Evolutionary conservation across 1,284 basidiomycete genomes (phyloP).

Genomic region (Sanguinoderma infundibulare): DNA sequence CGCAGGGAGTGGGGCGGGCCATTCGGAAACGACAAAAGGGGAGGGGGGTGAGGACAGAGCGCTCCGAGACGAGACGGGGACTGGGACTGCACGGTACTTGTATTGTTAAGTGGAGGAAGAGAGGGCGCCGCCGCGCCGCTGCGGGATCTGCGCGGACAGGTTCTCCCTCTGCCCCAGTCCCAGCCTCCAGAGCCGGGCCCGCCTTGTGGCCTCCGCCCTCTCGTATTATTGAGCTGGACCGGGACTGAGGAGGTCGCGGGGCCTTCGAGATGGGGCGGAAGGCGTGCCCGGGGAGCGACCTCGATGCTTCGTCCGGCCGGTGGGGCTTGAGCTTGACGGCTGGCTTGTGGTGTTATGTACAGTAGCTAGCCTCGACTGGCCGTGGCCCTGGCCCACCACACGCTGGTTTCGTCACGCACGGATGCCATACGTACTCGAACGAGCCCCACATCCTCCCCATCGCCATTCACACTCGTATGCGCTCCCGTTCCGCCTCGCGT

Average conservation of each 20-base stretch:
- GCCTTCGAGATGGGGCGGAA: neutral
- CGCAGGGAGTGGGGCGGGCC: neutral
- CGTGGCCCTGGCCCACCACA: no score
- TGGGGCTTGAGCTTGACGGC: neutral
- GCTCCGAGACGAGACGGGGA: neutral
- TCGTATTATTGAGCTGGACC: neutral
- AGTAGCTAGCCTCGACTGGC: neutral
- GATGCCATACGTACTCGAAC: no score
- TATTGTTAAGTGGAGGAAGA: neutral
- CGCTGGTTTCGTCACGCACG: no score
- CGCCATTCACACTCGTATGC: no score
- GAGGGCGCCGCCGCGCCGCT: constrained; percentile 1
- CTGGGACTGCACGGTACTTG: neutral
- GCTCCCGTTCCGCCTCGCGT: no score
- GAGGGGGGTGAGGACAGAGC: neutral
- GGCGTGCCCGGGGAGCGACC: neutral
- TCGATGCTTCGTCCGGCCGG: neutral
- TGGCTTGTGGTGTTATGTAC: no score
- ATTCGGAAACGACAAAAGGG: neutral
- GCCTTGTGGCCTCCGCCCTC: neutral
- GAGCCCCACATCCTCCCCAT: no score
- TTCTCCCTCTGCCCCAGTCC: neutral
- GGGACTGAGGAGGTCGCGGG: constrained; percentile 1
- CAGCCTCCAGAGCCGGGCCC: neutral
- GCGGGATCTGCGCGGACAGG: constrained; percentile 12